Evolutionary conservation across 1,139 yeast species (phyloP).

Genomic region (Pichia cactophila): DNA sequence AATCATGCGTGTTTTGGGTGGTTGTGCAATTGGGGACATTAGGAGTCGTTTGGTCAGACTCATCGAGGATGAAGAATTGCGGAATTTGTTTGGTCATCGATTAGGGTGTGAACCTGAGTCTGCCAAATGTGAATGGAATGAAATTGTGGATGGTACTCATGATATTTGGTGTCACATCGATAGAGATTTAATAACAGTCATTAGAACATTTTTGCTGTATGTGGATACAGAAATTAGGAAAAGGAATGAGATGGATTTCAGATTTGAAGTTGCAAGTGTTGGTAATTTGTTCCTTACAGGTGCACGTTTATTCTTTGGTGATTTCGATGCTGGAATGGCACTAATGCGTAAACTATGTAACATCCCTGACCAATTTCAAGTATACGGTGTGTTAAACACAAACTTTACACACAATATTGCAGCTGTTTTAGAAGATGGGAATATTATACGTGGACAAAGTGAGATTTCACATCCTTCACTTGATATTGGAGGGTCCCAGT

Average conservation of each 20-base stretch:
- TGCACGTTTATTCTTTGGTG: constrained; percentile 72
- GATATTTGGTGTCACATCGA: constrained; percentile 55
- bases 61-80: constrained; percentile 45
- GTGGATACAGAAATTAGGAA: constrained; percentile 72
- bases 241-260: constrained; percentile 57
- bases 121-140: constrained; percentile 55
- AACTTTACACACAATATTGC: constrained; percentile 83
- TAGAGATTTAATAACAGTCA: constrained; percentile 41
- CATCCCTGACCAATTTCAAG: constrained; percentile 47
- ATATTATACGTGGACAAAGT: constrained; percentile 83
- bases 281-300: constrained; percentile 85
- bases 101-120: constrained; percentile 31
- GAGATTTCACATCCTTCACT: constrained; percentile 78
- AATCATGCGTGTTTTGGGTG: constrained; percentile 80
- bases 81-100: constrained; percentile 51
- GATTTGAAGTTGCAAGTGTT: constrained; percentile 71
- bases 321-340: constrained; percentile 78
- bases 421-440: constrained; percentile 64
- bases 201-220: constrained; percentile 56
- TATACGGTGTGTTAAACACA: constrained; percentile 77
- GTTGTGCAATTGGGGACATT: constrained; percentile 92
- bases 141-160: constrained; percentile 75
- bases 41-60: constrained; percentile 74
- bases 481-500: background rate
- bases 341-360: constrained; percentile 60